phyloP scores from a whole-genome alignment of 257 asterid species.

The Capsicum chinense region DNA sequence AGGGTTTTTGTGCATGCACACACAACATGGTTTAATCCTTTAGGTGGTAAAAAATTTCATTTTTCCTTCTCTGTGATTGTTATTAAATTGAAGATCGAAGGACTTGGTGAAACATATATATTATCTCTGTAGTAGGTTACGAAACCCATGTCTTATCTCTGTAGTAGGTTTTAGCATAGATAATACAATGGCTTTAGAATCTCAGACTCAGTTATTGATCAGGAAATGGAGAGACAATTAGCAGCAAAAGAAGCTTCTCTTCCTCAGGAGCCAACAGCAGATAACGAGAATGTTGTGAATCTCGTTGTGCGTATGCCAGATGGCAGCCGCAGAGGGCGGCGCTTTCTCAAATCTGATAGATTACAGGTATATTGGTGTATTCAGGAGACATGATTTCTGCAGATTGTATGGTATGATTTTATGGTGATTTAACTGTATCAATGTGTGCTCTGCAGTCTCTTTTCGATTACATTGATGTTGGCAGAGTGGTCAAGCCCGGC shows the following conservation, averaged over 20 bases:
- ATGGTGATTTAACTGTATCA: conserved; percentile 33
- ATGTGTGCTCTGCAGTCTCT: conserved; percentile 60
- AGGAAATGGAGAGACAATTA: conserved; percentile 89
- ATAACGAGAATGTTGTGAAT: conserved; percentile 81
- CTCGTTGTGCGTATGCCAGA: conserved; percentile 97
- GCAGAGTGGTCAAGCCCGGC: conserved; percentile 82
- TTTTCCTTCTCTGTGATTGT: conserved; percentile 20
- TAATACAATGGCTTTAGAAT: neutral
- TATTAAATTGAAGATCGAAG: neutral
- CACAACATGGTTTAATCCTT: neutral
- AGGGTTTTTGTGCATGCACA: neutral
- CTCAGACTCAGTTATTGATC: conserved; percentile 27
- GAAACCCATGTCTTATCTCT: conserved; percentile 2
- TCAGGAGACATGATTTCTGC: neutral
- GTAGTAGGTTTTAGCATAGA: conserved; percentile 3
- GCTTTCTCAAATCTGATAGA: conserved; percentile 85
- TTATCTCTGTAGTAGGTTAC: conserved; percentile 2
- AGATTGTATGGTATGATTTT: neutral
- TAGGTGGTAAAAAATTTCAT: neutral
- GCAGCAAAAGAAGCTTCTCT: conserved; percentile 93
- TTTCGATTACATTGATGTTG: conserved; percentile 83
- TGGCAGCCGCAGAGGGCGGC: conserved; percentile 92
- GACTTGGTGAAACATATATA: neutral
- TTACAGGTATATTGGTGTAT: conserved; percentile 63
- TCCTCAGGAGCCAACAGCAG: conserved; percentile 83